phyloP scores from a whole-genome alignment of 495 filamentous ascomycete genomes.

The Amniculicola lignicola region DNA sequence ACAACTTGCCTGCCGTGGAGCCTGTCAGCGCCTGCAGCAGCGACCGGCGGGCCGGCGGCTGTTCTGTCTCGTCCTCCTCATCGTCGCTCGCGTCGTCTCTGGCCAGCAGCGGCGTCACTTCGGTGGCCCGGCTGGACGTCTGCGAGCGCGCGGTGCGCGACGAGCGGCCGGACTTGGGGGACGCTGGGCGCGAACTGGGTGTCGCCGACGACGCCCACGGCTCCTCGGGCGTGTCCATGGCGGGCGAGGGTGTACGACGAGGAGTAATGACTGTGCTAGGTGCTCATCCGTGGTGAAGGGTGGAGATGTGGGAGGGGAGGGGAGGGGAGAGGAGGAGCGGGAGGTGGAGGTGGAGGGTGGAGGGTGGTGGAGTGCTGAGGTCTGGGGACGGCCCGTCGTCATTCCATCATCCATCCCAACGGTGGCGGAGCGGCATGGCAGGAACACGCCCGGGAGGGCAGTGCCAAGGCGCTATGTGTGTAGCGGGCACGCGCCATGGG shows the following conservation, averaged over 20 bases:
- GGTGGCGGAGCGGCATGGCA: no score
- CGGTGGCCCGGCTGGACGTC: slow-evolving; percentile 39
- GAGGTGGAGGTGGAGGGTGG: background rate
- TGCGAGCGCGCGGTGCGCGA: slow-evolving; percentile 25
- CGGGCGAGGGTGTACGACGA: background rate
- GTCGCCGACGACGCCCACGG: slow-evolving; percentile 29
- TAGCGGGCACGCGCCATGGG: background rate
- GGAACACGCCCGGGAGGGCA: background rate
- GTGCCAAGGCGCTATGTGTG: background rate
- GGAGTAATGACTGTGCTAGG: background rate
- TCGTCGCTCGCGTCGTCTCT: slow-evolving; percentile 44
- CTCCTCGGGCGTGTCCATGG: slow-evolving; percentile 22
- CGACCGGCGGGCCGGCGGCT: slow-evolving; percentile 18
- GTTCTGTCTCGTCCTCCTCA: slow-evolving; percentile 38
- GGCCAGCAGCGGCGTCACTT: slow-evolving; percentile 56
- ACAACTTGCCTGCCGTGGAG: slow-evolving; percentile 11
- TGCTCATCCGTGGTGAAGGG: background rate
- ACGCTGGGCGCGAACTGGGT: slow-evolving; percentile 35
- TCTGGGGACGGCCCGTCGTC: background rate
- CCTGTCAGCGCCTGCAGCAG: slow-evolving; percentile 18
- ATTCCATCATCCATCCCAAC: no score
- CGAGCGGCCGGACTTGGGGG: slow-evolving; percentile 38
- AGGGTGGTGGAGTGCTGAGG: background rate
- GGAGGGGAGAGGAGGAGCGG: background rate
- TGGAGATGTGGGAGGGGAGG: background rate